phyloP scores from a whole-genome alignment of 2,329 filamentous ascomycete genomes.

The Diplocarpon rosae region DNA sequence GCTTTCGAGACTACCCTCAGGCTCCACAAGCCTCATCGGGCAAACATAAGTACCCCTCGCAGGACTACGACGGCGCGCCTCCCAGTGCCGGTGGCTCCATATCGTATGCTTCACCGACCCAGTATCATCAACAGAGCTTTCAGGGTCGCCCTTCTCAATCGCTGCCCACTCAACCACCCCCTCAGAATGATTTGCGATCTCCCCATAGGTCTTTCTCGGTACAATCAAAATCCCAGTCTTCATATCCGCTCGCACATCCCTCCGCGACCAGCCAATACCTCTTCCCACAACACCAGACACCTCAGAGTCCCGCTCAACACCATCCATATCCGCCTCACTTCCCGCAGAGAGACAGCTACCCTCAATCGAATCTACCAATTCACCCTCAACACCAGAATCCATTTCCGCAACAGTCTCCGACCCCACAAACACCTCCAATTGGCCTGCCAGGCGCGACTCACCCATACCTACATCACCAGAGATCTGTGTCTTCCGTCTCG shows the following conservation, averaged over 20 bases:
- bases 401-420: constrained; percentile 22
- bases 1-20: constrained; percentile 26
- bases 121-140: constrained; percentile 24
- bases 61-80: constrained; percentile 24
- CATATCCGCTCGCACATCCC: constrained; percentile 25
- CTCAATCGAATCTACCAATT: constrained; percentile 17
- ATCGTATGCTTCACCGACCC: constrained; percentile 25
- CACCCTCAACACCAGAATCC: constrained; percentile 24
- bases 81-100: constrained; percentile 10
- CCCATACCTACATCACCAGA: constrained; percentile 30
- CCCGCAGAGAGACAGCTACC: constrained; percentile 24
- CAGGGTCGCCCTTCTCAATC: constrained; percentile 28
- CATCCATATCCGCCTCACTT: constrained; percentile 5
- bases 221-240: constrained; percentile 25
- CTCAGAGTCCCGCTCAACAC: constrained; percentile 10
- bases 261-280: constrained; percentile 25
- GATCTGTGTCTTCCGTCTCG: constrained; percentile 46
- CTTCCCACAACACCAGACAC: constrained; percentile 24
- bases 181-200: constrained; percentile 31
- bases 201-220: constrained; percentile 30
- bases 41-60: constrained; percentile 21
- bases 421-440: constrained; percentile 27
- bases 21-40: constrained; percentile 23
- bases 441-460: constrained; percentile 25
- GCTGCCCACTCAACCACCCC: constrained; percentile 32